Evolutionary conservation across 176 grass and related monocot species (phyloP), one percentile per base, ranked within the genome.

Genomic region (Luzula sylvatica): DNA sequence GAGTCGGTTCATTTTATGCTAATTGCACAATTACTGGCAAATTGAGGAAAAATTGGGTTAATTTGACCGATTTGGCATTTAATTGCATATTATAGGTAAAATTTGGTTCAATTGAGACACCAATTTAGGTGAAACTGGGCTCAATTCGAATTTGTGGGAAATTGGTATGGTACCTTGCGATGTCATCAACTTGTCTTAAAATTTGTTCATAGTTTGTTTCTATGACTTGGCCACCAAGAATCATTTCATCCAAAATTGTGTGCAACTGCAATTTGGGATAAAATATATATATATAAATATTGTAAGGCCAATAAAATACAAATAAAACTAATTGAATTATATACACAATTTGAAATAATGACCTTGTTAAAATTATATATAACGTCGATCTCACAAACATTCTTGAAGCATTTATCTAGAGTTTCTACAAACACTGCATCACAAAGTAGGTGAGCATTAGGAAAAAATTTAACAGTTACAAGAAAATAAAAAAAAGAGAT

Each of bases 281-380:
- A 46, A 46, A 59, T 1, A 15, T 8, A 42, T 23, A 19, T 20
- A 51, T 20, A 45, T 44, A 16, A 45, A 20, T 13, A 59, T 14
- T 48, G 28, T 13, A 32, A 35, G 30, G n/a, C n/a, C n/a, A n/a
- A n/a, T n/a, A n/a, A n/a, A n/a, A n/a, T n/a, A n/a, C n/a, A n/a
- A n/a, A n/a, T n/a, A n/a, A n/a, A n/a, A n/a, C n/a, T n/a, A n/a
- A n/a, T n/a, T n/a, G n/a, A n/a, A n/a, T n/a, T n/a, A n/a, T n/a
- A n/a, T n/a, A n/a, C n/a, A n/a, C n/a, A n/a, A n/a, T n/a, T n/a
- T n/a, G 52, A 14, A 22, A 45, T 13, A 7, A 26, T 24, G 53
- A 98, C 92, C 92, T 98, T 98, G 60, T 82, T 98, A 56, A 98
- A 98, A 71, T 98, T 90, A 55, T 89, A 98, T 49, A 98, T 86